Evolutionary conservation across 352 stramenopile species (phyloP), one percentile per base, ranked within the genome.

Genomic region (Pythium volutum): DNA sequence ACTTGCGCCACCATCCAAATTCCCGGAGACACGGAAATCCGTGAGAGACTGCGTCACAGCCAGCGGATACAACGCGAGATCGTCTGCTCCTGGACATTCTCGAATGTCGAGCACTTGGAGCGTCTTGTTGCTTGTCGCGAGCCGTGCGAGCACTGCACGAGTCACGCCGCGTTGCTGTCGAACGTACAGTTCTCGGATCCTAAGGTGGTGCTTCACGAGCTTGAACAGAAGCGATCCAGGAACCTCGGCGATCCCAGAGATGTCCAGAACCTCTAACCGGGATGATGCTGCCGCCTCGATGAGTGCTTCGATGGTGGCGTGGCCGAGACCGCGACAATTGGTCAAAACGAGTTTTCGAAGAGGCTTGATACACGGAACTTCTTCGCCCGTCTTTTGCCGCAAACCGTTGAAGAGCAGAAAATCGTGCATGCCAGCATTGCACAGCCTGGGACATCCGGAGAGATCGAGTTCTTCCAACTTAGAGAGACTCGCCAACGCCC

Each of bases 31-130:
- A 4, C 60, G 65, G 5, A 91, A 63, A 14, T 81, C 61, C 41
- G 75, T 25, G 0, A 92, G 50, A 5, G 80, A 84, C 47, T 75
- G 67, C 69, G 90, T 84, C 26, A 89, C 77, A 1, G 78, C 27
- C 12, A 92, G 43, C 27, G 82, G 75, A 25, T 86, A 92, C 16
- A 92, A 41, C 5, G 78, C 64, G 10, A 92, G 58, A 33, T 92
- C 79, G 34, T 90, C 82, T 1, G 90, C 57, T 11, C 67, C 47
- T 0, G 43, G 36, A 36, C 82, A 92, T 4, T 80, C 56, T 1
- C 77, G 71, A 29, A 92, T 59, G 25, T 92, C 82, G 9, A 92
- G 58, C 0, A 90, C 52, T 26, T 62, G 63, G 16, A 92, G 59
- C 15, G 66, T 41, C 36, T 75, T 83, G 68, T 92, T 92, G 36